These are phyloP conservation scores for Micractinium conductrix DNA, from an alignment of 139 green algal genomes.

Conservation along the genomic window DNA sequence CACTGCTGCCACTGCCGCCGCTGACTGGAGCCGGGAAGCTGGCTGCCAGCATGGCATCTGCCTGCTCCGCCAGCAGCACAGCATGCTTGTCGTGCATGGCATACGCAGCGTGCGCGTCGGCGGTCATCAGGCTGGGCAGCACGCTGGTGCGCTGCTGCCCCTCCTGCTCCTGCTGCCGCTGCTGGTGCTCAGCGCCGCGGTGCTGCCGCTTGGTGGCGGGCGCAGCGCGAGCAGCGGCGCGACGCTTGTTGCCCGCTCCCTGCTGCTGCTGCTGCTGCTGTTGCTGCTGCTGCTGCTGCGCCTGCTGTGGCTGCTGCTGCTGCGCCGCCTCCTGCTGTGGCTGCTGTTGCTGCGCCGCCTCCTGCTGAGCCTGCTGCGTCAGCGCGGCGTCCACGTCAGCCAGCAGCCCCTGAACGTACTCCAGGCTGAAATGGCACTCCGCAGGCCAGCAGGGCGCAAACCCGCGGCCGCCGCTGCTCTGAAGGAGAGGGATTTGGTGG, in stretches of 20 bases:
- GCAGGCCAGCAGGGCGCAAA: conserved; percentile 6
- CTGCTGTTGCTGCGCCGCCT: no score
- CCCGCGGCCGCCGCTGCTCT: neutral
- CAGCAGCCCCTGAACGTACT: conserved; percentile 19
- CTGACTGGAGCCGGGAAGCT: no score
- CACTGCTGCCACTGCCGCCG: no score
- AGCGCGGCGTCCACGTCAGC: neutral
- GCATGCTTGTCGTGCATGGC: neutral
- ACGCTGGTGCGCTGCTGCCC: no score
- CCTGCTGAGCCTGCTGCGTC: no score
- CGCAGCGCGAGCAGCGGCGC: no score
- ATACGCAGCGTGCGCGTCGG: neutral
- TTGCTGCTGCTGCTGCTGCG: neutral
- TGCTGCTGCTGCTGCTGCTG: neutral
- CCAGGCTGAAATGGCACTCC: conserved; percentile 15
- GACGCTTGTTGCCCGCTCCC: no score
- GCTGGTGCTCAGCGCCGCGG: no score
- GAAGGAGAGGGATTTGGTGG: no score
- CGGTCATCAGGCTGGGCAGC: neutral
- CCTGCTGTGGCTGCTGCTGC: no score
- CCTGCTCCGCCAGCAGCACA: neutral
- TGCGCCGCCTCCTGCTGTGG: neutral
- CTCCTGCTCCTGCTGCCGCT: no score
- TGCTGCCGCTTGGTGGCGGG: no score
- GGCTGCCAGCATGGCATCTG: neutral